phyloP scores from a whole-genome alignment of 225 moss, liverwort and hornwort species.

The Polytrichum commune region DNA sequence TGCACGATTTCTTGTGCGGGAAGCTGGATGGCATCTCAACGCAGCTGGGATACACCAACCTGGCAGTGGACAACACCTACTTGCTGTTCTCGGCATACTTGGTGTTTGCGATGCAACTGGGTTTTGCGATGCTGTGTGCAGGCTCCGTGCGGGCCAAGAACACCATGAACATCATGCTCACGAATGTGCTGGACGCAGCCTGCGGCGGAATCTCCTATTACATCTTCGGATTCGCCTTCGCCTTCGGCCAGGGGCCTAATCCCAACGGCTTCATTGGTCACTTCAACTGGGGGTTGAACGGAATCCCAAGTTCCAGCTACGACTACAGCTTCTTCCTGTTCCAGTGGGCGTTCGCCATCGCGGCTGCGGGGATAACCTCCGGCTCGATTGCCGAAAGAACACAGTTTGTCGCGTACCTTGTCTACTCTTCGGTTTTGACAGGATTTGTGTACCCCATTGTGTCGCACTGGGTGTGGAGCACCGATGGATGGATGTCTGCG shows the following conservation, averaged over 20 bases:
- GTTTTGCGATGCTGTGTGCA: conserved; percentile 93
- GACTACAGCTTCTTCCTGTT: conserved; percentile 73
- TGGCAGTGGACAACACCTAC: conserved; percentile 60
- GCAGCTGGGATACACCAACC: conserved; percentile 16
- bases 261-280: conserved; percentile 81
- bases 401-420: conserved; percentile 64
- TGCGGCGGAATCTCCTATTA: conserved; percentile 89
- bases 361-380: conserved; percentile 70
- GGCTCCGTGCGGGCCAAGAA: conserved; percentile 91
- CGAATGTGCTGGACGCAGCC: conserved; percentile 84
- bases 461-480: conserved; percentile 65
- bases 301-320: conserved; percentile 18
- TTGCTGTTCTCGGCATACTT: conserved; percentile 78
- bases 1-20: conserved; percentile 50
- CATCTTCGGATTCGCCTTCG: conserved; percentile 82
- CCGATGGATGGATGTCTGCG: conserved; percentile 50
- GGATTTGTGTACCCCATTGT: conserved; percentile 77
- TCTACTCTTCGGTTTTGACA: conserved; percentile 65
- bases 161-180: conserved; percentile 93
- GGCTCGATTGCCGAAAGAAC: conserved; percentile 77
- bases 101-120: conserved; percentile 94
- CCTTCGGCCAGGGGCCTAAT: conserved; percentile 50
- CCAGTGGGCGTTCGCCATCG: conserved; percentile 81
- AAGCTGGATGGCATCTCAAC: conserved; percentile 39
- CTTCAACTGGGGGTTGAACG: conserved; percentile 47